Evolutionary conservation across 2,329 filamentous ascomycete genomes (phyloP).

Genomic region (Ascomycota sp.): DNA sequence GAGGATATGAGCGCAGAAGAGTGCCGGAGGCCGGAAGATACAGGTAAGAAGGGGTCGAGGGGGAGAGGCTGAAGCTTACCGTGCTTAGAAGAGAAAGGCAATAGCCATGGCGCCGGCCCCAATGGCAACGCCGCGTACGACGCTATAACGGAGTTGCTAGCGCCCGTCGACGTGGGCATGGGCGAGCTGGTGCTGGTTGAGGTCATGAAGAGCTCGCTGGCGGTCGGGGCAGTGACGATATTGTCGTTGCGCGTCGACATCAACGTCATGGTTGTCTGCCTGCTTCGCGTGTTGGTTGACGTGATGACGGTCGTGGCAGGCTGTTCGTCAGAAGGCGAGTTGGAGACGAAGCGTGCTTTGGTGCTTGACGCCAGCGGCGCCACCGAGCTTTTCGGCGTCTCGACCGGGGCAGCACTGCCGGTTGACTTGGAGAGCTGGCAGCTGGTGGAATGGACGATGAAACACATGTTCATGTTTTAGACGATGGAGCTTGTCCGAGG

Average conservation of each 20-base stretch:
- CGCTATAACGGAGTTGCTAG: constrained; percentile 6
- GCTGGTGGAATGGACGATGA: constrained; percentile 13
- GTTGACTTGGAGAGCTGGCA: constrained; percentile 13
- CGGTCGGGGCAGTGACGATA: constrained; percentile 1
- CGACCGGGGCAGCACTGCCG: constrained; percentile 2
- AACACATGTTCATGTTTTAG: constrained; percentile 17
- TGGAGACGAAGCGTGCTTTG: background rate
- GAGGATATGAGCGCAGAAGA: no score
- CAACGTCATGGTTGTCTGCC: no score
- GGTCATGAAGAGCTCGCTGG: background rate
- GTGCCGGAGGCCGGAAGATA: no score
- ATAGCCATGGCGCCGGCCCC: constrained; percentile 9
- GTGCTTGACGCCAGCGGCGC: no score
- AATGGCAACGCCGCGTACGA: constrained; percentile 6
- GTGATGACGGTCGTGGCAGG: no score
- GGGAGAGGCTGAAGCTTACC: background rate
- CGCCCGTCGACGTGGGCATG: constrained; percentile 10
- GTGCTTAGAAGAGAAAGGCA: constrained; percentile 8
- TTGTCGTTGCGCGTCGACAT: constrained; percentile 1
- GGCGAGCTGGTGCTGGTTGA: constrained; percentile 4
- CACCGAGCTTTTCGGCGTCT: no score
- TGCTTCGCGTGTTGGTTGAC: no score
- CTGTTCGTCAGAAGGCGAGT: constrained; percentile 1
- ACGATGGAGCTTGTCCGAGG: constrained; percentile 10
- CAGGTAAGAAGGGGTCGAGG: no score